Base-by-base conservation (phyloP, 768 basidiomycete species). In the Termitomyces sp. region DNA sequence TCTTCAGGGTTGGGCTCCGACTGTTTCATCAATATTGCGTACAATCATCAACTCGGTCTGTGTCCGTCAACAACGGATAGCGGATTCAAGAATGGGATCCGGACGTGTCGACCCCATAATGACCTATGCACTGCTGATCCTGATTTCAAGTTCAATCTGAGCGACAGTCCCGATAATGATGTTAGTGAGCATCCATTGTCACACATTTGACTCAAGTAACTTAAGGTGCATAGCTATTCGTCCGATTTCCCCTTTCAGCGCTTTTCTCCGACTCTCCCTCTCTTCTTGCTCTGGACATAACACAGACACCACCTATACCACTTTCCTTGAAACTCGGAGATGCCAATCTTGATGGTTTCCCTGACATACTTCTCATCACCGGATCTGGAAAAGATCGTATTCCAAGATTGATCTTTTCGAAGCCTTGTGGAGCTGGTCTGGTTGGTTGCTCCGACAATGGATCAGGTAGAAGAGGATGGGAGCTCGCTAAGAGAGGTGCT, bases 311-410 rank as follows among this genome's bases (percentile, higher is more conserved):
- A 0, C 62, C 84, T 0, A 66, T 95, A 5, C 93, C 95, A 0
- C 69, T 95, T 15, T 78, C 92, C 0, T 69, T 98, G 46, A 86
- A 85, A 58, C 71, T 94, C 0, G 97, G 94, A 32, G 97, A 99
- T 70, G 87, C 81, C 49, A 89, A 98, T 68, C 76, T 96, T 19
- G 95, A 98, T 65, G 97, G 97, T 2, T 98, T 89, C 70, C 94
- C 96, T 0, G 97, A 98, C 62, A 64, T 98, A 8, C 71, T 97
- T 7, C 63, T 83, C 9, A 83, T 82, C 69, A 60, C 79, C 14
- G 79, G 78, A 5, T 64, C 69, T 21, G 71, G 77, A 41, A 61
- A 60, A 28, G 72, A 74, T 50, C 78, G 75, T 19, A 80, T 77
- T 5, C 88, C 88, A 0, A 77, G 79, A 51, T 68, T 93, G 22